Base-by-base conservation (phyloP, 108 stramenopile species). In the Fistulifera pelliculosa region DNA sequence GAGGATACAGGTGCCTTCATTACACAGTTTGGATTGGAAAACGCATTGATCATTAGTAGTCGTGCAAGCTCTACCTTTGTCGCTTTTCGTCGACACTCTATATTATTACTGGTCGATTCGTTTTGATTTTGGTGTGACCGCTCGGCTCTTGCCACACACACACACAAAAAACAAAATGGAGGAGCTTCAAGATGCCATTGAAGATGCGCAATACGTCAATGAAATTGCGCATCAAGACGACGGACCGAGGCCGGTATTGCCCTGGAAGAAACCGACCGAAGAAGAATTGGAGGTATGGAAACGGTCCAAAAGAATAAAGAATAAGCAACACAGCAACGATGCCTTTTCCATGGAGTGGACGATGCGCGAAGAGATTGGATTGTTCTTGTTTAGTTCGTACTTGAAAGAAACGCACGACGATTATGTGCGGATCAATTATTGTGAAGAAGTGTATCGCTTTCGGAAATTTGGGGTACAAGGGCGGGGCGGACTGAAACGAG, bases 121-220 rank as follows among this genome's bases (percentile, higher is more conserved):
- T n/a, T n/a, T n/a, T n/a, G n/a, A n/a, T n/a, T n/a, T n/a, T n/a
- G n/a, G n/a, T n/a, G n/a, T n/a, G n/a, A n/a, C n/a, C n/a, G n/a
- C n/a, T n/a, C n/a, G n/a, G n/a, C n/a, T n/a, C n/a, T n/a, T n/a
- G n/a, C n/a, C n/a, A n/a, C n/a, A n/a, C n/a, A n/a, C n/a, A n/a
- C n/a, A n/a, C n/a, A n/a, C n/a, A n/a, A n/a, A n/a, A n/a, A n/a
- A n/a, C n/a, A n/a, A 39, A 57, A 90, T 90, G 88, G 88, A 90
- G 65, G 88, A 90, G 58, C 73, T 90, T 15, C 85, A 86, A 69
- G 89, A 90, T 55, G 89, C 89, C 52, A 85, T 90, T 49, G 89
- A 90, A 57, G 89, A 90, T 60, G 89, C 89, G 15, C 85, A 87
- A 49, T 91, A 91, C 61, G 84, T 91, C 25, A 85, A 77, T 52